These are phyloP conservation scores for Diatrype stigma DNA, from an alignment of 2,329 filamentous ascomycete genomes.

Conservation along the genomic window DNA sequence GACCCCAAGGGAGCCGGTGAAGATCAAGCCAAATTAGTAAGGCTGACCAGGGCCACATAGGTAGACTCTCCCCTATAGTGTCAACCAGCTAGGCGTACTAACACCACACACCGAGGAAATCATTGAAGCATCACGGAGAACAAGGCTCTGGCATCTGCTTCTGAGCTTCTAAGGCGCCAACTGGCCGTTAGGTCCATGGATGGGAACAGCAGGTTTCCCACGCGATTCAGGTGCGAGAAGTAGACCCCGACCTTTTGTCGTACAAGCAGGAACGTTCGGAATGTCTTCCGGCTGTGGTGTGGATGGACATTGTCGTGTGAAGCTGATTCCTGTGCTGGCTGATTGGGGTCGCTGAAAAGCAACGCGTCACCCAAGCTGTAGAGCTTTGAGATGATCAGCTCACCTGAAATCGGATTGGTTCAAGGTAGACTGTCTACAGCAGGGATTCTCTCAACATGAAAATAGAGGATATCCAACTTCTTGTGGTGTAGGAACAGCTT, in stretches of 20 bases:
- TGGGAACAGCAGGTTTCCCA: too few relatives aligned
- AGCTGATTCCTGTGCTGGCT: background rate
- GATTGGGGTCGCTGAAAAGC: background rate
- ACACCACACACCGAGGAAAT: too few relatives aligned
- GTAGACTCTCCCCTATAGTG: too few relatives aligned
- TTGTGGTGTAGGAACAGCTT: background rate
- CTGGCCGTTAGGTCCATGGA: too few relatives aligned
- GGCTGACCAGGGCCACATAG: background rate
- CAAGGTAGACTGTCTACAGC: background rate
- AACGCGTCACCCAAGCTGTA: background rate
- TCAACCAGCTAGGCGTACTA: too few relatives aligned
- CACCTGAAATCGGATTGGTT: background rate
- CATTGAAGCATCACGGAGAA: too few relatives aligned
- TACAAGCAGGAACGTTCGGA: background rate
- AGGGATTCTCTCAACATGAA: background rate
- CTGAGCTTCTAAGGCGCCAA: too few relatives aligned
- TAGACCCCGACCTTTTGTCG: background rate
- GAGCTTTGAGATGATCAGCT: background rate
- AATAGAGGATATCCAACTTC: background rate
- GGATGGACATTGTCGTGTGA: background rate
- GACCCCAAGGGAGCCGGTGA: background rate
- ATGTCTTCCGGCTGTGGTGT: background rate
- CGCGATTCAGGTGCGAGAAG: background rate
- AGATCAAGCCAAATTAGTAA: background rate
- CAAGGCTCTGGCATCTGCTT: too few relatives aligned